Evolutionary conservation across 352 stramenopile genomes (phyloP), one percentile per base, ranked within the genome.

Genomic region (Phytophthora tentaculata): DNA sequence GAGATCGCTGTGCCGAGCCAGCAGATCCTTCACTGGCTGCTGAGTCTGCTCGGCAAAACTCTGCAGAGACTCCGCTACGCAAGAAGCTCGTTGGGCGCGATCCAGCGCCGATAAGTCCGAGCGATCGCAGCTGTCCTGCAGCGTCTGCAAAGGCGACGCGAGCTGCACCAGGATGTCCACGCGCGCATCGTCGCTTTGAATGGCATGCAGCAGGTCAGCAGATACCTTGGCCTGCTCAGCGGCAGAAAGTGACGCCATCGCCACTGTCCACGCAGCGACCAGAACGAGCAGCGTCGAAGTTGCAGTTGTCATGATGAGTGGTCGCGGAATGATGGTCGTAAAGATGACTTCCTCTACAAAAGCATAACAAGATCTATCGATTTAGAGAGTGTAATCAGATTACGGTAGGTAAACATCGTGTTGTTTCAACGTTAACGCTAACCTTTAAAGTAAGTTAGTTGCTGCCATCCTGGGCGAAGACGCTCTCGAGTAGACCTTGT

Each of bases 81-180:
- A 84, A 13, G 74, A 79, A 10, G 66, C 71, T 44, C 81, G 75
- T 35, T 84, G 64, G 10, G 55, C 51, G 28, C 71, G 83, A n/a
- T 73, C 67, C n/a, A 72, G 28, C 7, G 12, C 55, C 1, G 49
- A 28, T 12, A 56, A 51, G n/a, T 69, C 60, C 1, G 61, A 49
- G 12, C 45, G 53, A 0, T 67, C 51, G 53, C 77, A 86, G 23
- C 58, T 74, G n/a, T 71, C 56, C 24, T 73, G 32, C 35, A 43
- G 13, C 12, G 35, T 14, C n/a, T 80, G 61, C 23, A 76, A 51
- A 1, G 79, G 73, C 35, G 79, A 83, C 43, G 71, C 58, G 43
- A 91, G 67, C 69, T 89, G 74, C 24, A 89, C 62, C 77, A 89
- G 79, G 50, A 91, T 64, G 64, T 91, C 72, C 55, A 79, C 71